A percentile compares a stretch with the other conserved stretches of the same genome.
Evolutionary conservation across 179 eudicot species (phyloP).

Genomic region (Spergularia azorica): DNA sequence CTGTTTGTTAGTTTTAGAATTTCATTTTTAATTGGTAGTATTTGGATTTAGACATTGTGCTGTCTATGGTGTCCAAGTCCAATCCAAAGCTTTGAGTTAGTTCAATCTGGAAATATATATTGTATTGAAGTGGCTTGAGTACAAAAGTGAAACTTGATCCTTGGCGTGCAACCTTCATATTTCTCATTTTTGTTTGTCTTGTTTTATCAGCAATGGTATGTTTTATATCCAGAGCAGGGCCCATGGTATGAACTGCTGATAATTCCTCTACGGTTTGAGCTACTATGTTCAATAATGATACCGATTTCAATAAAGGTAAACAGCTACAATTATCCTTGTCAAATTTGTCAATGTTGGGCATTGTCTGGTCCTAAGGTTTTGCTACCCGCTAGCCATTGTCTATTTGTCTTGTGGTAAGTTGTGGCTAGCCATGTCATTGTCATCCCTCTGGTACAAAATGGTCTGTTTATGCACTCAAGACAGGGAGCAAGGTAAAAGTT

Average conservation of each 20-base stretch:
- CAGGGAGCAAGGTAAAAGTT: neutral
- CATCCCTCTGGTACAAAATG: neutral
- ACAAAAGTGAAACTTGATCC: neutral
- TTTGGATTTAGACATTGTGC: too few relatives aligned
- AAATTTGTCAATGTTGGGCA: neutral
- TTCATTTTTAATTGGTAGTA: too few relatives aligned
- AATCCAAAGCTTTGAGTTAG: slow-evolving; percentile 8
- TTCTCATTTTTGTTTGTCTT: slow-evolving; percentile 17
- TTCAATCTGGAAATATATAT: neutral
- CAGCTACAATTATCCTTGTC: slow-evolving; percentile 7
- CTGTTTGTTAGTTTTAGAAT: too few relatives aligned
- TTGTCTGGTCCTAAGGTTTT: slow-evolving; percentile 7
- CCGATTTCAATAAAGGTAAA: slow-evolving; percentile 96
- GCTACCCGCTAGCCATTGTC: too few relatives aligned
- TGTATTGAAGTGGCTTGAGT: neutral
- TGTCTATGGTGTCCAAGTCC: slow-evolving; percentile 1
- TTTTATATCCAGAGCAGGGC: slow-evolving; percentile 74
- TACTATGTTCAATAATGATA: slow-evolving; percentile 98
- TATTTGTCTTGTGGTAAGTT: too few relatives aligned
- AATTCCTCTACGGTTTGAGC: slow-evolving; percentile 95
- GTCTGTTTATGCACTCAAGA: neutral
- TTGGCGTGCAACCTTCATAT: neutral
- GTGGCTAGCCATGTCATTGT: neutral
- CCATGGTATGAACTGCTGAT: slow-evolving; percentile 95
- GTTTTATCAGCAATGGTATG: slow-evolving; percentile 88